A percentile compares a stretch with the other conserved stretches of the same genome.
Evolutionary conservation across 352 stramenopile genomes (phyloP).

Genomic region (Phytophthora crassamura): DNA sequence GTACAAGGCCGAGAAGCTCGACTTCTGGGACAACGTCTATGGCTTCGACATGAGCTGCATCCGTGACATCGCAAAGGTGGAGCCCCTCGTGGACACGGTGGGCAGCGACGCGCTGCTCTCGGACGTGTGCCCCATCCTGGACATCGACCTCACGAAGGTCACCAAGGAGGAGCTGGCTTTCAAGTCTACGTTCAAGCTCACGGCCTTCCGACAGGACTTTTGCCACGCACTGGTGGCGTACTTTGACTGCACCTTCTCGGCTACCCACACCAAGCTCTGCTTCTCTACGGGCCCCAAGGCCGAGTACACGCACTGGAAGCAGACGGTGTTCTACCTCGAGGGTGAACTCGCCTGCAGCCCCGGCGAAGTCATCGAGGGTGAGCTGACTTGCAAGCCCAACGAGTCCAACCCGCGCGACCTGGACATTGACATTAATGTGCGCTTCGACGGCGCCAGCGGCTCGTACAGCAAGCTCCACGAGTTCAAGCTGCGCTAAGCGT

Average conservation of each 20-base stretch:
- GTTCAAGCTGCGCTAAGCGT: slow-evolving; percentile 84
- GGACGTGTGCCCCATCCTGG: slow-evolving; percentile 92
- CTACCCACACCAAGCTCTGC: slow-evolving; percentile 94
- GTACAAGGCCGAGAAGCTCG: slow-evolving; percentile 94
- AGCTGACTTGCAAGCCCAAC: slow-evolving; percentile 91
- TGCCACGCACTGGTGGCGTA: slow-evolving; percentile 97
- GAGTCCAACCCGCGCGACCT: slow-evolving; percentile 93
- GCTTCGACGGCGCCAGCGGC: slow-evolving; percentile 73
- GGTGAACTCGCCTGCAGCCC: slow-evolving; percentile 83
- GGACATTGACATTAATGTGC: slow-evolving; percentile 91
- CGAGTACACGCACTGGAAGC: slow-evolving; percentile 99
- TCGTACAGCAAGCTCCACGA: slow-evolving; percentile 73
- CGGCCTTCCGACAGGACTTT: slow-evolving; percentile 93
- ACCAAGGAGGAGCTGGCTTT: slow-evolving; percentile 96
- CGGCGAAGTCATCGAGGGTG: slow-evolving; percentile 92
- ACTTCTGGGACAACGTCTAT: slow-evolving; percentile 99
- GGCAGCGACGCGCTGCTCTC: slow-evolving; percentile 92
- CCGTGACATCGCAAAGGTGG: slow-evolving; percentile 95
- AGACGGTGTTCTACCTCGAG: slow-evolving; percentile 97
- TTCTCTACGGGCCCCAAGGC: slow-evolving; percentile 96
- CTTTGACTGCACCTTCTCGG: slow-evolving; percentile 98
- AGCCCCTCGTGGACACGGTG: slow-evolving; percentile 98
- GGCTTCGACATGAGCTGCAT: slow-evolving; percentile 99
- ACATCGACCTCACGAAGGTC: slow-evolving; percentile 93
- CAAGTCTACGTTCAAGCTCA: slow-evolving; percentile 91